These are phyloP conservation scores for Arthroderma sp. DNA, from an alignment of 2,329 filamentous ascomycete species.

Conservation along the genomic window DNA sequence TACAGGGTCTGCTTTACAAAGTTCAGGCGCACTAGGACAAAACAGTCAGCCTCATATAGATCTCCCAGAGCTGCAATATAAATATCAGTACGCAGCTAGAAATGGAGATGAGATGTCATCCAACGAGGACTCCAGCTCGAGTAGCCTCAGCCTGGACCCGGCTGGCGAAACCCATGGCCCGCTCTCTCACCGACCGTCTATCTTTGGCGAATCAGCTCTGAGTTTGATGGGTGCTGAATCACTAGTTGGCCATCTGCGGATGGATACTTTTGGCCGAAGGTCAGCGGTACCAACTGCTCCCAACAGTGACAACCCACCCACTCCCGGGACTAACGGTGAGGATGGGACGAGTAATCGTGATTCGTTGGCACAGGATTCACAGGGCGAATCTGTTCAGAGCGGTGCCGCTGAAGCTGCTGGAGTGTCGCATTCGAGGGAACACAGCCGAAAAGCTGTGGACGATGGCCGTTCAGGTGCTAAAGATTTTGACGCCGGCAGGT, in stretches of 20 bases:
- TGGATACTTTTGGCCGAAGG: slow-evolving; percentile 29
- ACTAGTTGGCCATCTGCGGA: slow-evolving; percentile 35
- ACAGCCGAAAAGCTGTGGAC: too few relatives aligned
- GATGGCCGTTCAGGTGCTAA: too few relatives aligned
- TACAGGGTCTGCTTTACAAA: slow-evolving; percentile 40
- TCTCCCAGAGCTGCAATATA: slow-evolving; percentile 11
- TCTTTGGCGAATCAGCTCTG: slow-evolving; percentile 26
- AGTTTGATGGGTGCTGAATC: slow-evolving; percentile 37
- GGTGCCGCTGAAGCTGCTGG: too few relatives aligned
- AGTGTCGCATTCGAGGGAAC: too few relatives aligned
- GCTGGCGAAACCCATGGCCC: slow-evolving; percentile 6
- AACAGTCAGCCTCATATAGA: slow-evolving; percentile 17
- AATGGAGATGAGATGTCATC: slow-evolving; percentile 28
- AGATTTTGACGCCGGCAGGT: too few relatives aligned
- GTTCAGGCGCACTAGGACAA: slow-evolving; percentile 36
- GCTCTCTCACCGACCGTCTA: slow-evolving; percentile 11
- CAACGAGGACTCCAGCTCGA: slow-evolving; percentile 7
- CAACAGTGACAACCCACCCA: slow-evolving; percentile 18
- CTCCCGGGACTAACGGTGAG: too few relatives aligned
- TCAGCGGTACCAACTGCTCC: slow-evolving; percentile 18
- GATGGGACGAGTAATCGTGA: too few relatives aligned
- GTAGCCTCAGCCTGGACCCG: slow-evolving; percentile 5
- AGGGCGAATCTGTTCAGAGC: too few relatives aligned
- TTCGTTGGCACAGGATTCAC: too few relatives aligned
- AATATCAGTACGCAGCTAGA: slow-evolving; percentile 11